Conservation (phyloP, 805 yeast genomes). For the Candida maesae region DNA sequence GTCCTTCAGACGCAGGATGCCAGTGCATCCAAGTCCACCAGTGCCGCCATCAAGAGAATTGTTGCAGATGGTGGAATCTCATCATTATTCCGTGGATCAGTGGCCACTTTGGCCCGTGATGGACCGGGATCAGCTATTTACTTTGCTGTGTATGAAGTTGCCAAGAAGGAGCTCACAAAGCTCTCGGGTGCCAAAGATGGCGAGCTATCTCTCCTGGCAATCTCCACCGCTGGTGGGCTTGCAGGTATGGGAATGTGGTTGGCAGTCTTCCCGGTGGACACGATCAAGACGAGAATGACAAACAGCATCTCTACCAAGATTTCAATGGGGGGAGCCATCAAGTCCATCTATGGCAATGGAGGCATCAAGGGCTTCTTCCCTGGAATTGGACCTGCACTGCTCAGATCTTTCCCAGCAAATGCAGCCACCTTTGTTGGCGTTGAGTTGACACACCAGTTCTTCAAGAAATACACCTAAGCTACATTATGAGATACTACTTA, state of each 20-base stretch:
- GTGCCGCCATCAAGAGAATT: slow-evolving; percentile 58
- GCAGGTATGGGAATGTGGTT: slow-evolving; percentile 98
- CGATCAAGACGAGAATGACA: slow-evolving; percentile 60
- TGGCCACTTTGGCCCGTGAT: slow-evolving; percentile 91
- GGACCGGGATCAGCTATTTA: slow-evolving; percentile 97
- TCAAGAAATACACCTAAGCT: slow-evolving; percentile 29
- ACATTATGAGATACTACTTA: not conserved
- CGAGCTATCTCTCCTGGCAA: slow-evolving; percentile 63
- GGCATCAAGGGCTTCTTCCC: slow-evolving; percentile 95
- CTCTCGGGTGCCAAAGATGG: slow-evolving; percentile 39
- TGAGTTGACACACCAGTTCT: slow-evolving; percentile 59
- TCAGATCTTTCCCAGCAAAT: slow-evolving; percentile 95
- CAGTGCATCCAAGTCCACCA: slow-evolving; percentile 38
- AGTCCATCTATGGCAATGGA: slow-evolving; percentile 64
- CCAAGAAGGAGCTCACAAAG: slow-evolving; percentile 59
- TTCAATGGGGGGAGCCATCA: slow-evolving; percentile 63
- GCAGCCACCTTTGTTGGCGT: slow-evolving; percentile 99
- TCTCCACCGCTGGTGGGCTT: slow-evolving; percentile 88
- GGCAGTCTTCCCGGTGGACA: slow-evolving; percentile 93
- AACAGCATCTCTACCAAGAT: slow-evolving; percentile 36
- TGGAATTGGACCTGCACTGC: slow-evolving; percentile 92
- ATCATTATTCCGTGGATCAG: slow-evolving; percentile 87
- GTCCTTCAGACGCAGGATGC: slow-evolving; percentile 74
- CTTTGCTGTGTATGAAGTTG: slow-evolving; percentile 88
- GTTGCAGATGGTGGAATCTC: slow-evolving; percentile 76